These are phyloP conservation scores for Lecanosticta acicola DNA, from an alignment of 2,329 filamentous ascomycete species.

Conservation along the genomic window DNA sequence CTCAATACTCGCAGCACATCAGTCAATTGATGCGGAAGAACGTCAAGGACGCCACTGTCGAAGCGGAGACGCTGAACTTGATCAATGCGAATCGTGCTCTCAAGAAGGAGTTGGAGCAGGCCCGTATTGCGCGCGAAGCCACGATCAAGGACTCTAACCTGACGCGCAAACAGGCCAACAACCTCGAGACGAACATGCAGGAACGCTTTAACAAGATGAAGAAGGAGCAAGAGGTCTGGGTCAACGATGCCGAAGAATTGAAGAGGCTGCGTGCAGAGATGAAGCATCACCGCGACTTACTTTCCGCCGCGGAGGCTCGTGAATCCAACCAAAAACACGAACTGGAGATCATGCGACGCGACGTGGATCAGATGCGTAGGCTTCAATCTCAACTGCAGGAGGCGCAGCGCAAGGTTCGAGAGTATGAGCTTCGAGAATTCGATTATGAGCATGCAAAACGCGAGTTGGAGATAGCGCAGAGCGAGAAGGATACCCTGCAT, in stretches of 20 bases:
- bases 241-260: slow-evolving; percentile 57
- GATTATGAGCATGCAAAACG: slow-evolving; percentile 54
- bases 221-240: slow-evolving; percentile 32
- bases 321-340: slow-evolving; percentile 61
- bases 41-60: slow-evolving; percentile 68
- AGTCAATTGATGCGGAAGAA: slow-evolving; percentile 70
- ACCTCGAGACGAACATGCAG: slow-evolving; percentile 55
- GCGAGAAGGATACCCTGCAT: slow-evolving; percentile 53
- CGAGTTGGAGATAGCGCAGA: slow-evolving; percentile 55
- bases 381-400: slow-evolving; percentile 56
- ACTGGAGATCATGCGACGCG: slow-evolving; percentile 57
- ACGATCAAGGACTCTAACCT: slow-evolving; percentile 31
- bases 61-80: slow-evolving; percentile 76
- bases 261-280: slow-evolving; percentile 51
- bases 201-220: slow-evolving; percentile 30
- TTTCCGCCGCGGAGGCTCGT: slow-evolving; percentile 64
- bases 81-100: slow-evolving; percentile 70
- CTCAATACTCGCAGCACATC: slow-evolving; percentile 77
- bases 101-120: slow-evolving; percentile 57
- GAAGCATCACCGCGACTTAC: slow-evolving; percentile 55
- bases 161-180: slow-evolving; percentile 63
- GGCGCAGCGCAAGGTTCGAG: slow-evolving; percentile 56
- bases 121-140: slow-evolving; percentile 29
- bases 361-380: slow-evolving; percentile 55
- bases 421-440: slow-evolving; percentile 59